A percentile compares a stretch with the other conserved stretches of the same genome.
Evolutionary conservation across 2,329 filamentous ascomycete species (phyloP).

Genomic region (Pestalotiopsis sp.): DNA sequence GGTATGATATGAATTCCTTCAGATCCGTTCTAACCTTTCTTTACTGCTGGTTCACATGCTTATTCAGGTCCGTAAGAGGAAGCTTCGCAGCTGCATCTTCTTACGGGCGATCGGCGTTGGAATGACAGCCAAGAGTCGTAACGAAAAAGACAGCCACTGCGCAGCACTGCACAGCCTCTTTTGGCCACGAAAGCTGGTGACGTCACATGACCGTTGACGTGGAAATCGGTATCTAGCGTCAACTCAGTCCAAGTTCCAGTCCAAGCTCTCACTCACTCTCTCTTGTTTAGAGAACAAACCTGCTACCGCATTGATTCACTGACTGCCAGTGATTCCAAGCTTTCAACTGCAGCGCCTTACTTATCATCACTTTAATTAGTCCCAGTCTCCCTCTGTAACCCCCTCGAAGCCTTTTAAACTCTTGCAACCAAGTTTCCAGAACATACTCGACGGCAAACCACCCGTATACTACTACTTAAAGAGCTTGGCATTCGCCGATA

Average conservation of each 20-base stretch:
- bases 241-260: slow-evolving; percentile 1
- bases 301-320: background rate
- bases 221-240: background rate
- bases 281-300: background rate
- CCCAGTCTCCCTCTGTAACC: background rate
- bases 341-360: background rate
- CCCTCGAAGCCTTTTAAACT: background rate
- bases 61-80: background rate
- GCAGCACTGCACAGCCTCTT: slow-evolving; percentile 3
- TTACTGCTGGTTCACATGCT: too few relatives aligned
- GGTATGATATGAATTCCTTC: too few relatives aligned
- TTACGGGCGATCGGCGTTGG: background rate
- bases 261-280: background rate
- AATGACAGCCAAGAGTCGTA: background rate
- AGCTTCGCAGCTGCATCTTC: background rate
- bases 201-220: slow-evolving; percentile 4
- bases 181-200: background rate
- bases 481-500: background rate
- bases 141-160: background rate
- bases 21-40: too few relatives aligned
- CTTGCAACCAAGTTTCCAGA: background rate
- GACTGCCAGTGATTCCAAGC: slow-evolving; percentile 2
- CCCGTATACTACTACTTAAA: background rate
- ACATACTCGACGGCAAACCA: background rate
- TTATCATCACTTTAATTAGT: background rate